phyloP scores from a whole-genome alignment of 2,329 filamentous ascomycete genomes.

The Colletotrichum siamense region DNA sequence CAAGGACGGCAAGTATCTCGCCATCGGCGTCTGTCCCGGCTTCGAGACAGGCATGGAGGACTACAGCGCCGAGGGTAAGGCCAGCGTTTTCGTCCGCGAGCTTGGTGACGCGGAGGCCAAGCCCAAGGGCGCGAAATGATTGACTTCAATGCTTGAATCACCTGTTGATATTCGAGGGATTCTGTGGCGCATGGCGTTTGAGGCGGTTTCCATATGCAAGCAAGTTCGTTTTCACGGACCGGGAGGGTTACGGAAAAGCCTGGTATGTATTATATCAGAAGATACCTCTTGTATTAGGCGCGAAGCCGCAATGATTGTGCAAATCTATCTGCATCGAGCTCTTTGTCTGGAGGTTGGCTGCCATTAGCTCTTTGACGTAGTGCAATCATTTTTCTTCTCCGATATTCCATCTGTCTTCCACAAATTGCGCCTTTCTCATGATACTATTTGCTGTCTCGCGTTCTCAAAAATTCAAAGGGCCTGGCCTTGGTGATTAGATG shows the following conservation, averaged over 20 bases:
- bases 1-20: constrained; percentile 76
- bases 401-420: not conserved
- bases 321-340: not conserved
- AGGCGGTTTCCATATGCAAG: constrained; percentile 28
- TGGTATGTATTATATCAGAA: constrained; percentile 20
- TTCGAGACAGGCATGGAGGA: constrained; percentile 89
- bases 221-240: constrained; percentile 31
- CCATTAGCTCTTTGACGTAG: not conserved
- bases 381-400: not conserved
- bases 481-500: not conserved
- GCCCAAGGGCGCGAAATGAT: constrained; percentile 76
- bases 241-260: constrained; percentile 21
- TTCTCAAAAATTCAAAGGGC: not conserved
- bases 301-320: not conserved
- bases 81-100: constrained; percentile 83
- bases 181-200: constrained; percentile 24
- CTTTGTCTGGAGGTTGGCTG: not conserved
- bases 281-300: constrained; percentile 13
- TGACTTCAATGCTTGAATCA: not conserved
- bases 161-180: constrained; percentile 23
- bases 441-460: not conserved
- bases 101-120: constrained; percentile 88
- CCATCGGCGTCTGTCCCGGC: constrained; percentile 81
- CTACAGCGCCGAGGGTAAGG: constrained; percentile 72
- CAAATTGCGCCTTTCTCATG: not conserved